Evolutionary conservation across 2,329 filamentous ascomycete genomes (phyloP), one percentile per base, ranked within the genome.

Genomic region (Epichloe aotearoae): DNA sequence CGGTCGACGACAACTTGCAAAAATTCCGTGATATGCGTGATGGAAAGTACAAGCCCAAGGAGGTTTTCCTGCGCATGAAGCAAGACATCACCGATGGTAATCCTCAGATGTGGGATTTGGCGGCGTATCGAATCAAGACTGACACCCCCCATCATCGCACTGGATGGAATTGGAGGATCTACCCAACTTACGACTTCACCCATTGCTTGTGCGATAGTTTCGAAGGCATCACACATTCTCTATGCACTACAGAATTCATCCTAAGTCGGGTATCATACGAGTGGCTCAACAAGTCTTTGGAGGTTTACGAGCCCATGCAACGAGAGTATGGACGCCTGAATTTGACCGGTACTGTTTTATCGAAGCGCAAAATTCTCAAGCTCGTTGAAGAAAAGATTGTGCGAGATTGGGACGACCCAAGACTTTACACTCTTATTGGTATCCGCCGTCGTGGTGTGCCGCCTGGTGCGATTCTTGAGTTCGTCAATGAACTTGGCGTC

Each of bases 51-150:
- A 83, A 86, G 65, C 83, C 88, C 1, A 81, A 82, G 60, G 83
- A 88, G 65, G 91, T 88, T 1, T 86, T 88, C 60, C 72, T 97
- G 49, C 83, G 91, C 54, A 96, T 97, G 90, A 95, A 95, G 73
- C 88, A 95, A 74, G 79, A 88, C 56, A 87, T 88, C 55, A 79
- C 80, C 47, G 83, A 84, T 59, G 83, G 84, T 33, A 96, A 96
- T 65, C 89, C 90, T 6, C 88, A 95, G 68, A 90, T 95, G 86
- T 96, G 91, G 91, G 91, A 97, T 73, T 70, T 95, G 49, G 86
- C 87, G 2, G 91, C 91, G 15, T 97, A 95, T 68, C 82, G 91
- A 54, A 83, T 97, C 54, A 79, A 84, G 60, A 82, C 86, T 41
- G 69, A 79, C 52, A 74, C 74, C 54, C 20, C 76, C 82, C 88